These are phyloP conservation scores for Breviolum minutum DNA, from an alignment of 73 alveolate genomes.

Conservation along the genomic window DNA sequence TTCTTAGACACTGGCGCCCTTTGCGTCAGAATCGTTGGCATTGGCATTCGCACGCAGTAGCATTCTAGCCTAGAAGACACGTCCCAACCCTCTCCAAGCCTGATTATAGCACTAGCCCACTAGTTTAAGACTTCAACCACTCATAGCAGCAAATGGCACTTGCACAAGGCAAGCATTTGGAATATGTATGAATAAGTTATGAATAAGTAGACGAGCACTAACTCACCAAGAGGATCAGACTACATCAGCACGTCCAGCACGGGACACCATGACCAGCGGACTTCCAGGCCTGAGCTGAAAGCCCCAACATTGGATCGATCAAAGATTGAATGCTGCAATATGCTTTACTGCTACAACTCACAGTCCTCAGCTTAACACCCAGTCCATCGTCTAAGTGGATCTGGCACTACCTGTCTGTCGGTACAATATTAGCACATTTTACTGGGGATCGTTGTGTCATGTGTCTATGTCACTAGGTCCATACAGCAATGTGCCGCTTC, in stretches of 20 bases:
- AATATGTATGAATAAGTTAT: too few relatives aligned
- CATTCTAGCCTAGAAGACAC: conserved; percentile 14
- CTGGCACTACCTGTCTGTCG: conserved; percentile 24
- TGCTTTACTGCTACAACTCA: not conserved
- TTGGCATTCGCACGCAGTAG: conserved; percentile 76
- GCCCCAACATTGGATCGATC: not conserved
- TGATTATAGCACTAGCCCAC: too few relatives aligned
- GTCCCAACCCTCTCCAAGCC: too few relatives aligned
- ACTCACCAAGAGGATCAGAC: not conserved
- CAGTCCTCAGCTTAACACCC: conserved; percentile 26
- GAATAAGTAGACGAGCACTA: not conserved
- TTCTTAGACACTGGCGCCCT: conserved; percentile 41
- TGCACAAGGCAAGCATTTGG: too few relatives aligned
- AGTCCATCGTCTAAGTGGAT: conserved; percentile 13
- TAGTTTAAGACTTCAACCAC: too few relatives aligned
- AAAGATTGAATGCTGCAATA: not conserved
- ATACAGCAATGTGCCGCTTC: too few relatives aligned
- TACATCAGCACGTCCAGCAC: conserved; percentile 33
- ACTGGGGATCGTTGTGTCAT: too few relatives aligned
- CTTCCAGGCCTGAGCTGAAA: not conserved
- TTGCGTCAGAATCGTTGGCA: conserved; percentile 68
- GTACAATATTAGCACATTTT: too few relatives aligned
- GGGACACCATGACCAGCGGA: conserved; percentile 24
- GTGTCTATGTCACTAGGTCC: too few relatives aligned
- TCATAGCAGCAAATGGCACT: too few relatives aligned